Evolutionary conservation across 495 filamentous ascomycete genomes (phyloP), one percentile per base, ranked within the genome.

Genomic region (Aspergillus kassunensis): DNA sequence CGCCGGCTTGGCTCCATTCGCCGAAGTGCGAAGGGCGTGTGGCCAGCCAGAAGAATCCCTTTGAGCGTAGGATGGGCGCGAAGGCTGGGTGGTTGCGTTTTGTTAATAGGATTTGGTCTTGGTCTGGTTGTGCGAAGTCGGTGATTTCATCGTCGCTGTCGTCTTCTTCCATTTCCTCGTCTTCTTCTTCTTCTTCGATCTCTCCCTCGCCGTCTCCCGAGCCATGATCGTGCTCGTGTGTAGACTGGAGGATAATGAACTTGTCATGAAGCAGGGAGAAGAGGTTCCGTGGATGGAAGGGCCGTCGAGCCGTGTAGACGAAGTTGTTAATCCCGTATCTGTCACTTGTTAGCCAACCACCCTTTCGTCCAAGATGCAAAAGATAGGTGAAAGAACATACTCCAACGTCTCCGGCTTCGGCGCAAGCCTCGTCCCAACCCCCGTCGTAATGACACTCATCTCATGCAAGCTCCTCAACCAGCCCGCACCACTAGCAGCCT

Each of bases 1-100:
- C 77, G 4, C 80, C 79, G 1, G 80, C 79, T 58, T 82, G 79
- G n/a, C 74, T 79, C 80, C 79, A 83, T 61, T 81, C 79, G 43
- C 79, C 79, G 16, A 70, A 71, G 15, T 73, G 71, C 44, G 64
- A 57, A 0, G 73, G 70, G 2, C 76, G 67, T 39, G 70, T 76
- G 0, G 73, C 60, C 3, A 78, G 59, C 73, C 73, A 78, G 55
- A 72, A 69, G 52, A 72, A 71, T 44, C 75, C 74, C 44, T 78
- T 78, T 30, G 72, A 74, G 31, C 72, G 75, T 13, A 78, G 67
- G 12, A 75, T 49, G 10, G 67, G 62, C 12, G 63, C 61, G 46
- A 79, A 73, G 2, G 69, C 61, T 7, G 75, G 68, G 52, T 70
- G 57, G 10, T 60, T 39, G 21, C 69, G 68, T 53, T 77, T 77